Evolutionary conservation across 2,329 filamentous ascomycete genomes (phyloP).

Genomic region (Aspergillus sergii): DNA sequence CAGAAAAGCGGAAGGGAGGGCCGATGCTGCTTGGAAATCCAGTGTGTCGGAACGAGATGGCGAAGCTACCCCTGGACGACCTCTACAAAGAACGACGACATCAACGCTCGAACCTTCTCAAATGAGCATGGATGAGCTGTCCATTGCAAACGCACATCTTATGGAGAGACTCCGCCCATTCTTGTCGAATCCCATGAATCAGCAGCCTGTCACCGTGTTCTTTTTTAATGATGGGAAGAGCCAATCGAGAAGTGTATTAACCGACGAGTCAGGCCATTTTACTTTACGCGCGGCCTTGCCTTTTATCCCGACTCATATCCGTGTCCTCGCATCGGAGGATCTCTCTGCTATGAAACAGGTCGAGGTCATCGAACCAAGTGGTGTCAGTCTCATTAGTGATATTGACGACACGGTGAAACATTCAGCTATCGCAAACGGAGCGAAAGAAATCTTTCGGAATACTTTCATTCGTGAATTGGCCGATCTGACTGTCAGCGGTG

Average conservation of each 20-base stretch:
- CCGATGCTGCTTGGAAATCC: conserved; percentile 69
- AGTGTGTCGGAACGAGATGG: conserved; percentile 53
- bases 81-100: conserved; percentile 48
- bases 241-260: conserved; percentile 79
- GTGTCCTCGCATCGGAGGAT: conserved; percentile 82
- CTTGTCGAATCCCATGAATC: conserved; percentile 77
- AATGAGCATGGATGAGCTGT: conserved; percentile 75
- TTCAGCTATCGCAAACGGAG: conserved; percentile 83
- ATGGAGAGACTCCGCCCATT: conserved; percentile 89
- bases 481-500: conserved; percentile 82
- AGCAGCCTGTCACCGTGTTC: conserved; percentile 83
- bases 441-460: conserved; percentile 93
- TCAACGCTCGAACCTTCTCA: conserved; percentile 42
- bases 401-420: conserved; percentile 98
- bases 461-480: conserved; percentile 85
- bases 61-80: conserved; percentile 27
- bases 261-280: conserved; percentile 90
- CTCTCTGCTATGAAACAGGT: conserved; percentile 81
- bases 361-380: conserved; percentile 72
- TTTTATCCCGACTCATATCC: conserved; percentile 86
- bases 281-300: conserved; percentile 75
- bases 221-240: conserved; percentile 88
- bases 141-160: conserved; percentile 79
- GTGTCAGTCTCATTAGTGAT: conserved; percentile 92
- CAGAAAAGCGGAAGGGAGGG: conserved; percentile 69